phyloP scores from a whole-genome alignment of 169 alveolate genomes.

The Condylostoma magnum region DNA sequence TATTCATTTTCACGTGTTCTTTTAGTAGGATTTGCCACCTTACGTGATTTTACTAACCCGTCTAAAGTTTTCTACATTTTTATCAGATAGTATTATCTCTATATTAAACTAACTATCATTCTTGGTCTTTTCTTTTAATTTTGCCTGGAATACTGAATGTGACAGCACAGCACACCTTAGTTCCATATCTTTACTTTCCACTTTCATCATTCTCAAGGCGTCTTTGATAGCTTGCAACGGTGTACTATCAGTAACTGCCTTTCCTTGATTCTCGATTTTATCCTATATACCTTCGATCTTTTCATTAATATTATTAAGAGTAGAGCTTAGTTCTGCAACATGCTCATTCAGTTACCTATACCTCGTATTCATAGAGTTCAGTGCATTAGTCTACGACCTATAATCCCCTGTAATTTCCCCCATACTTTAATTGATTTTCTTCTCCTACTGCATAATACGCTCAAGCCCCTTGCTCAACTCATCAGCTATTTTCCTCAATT shows the following conservation, averaged over 20 bases:
- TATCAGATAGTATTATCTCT: too few relatives aligned
- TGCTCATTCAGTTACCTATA: constrained; percentile 51
- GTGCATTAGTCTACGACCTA: constrained; percentile 50
- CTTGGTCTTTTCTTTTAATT: constrained; percentile 39
- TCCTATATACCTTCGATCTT: constrained; percentile 44
- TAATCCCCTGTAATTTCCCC: constrained; percentile 66
- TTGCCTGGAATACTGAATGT: constrained; percentile 53
- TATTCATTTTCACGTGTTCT: too few relatives aligned
- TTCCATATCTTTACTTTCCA: constrained; percentile 60
- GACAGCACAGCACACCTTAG: constrained; percentile 66
- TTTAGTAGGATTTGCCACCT: too few relatives aligned
- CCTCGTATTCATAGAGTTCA: constrained; percentile 40
- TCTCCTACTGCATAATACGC: constrained; percentile 64
- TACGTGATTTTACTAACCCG: too few relatives aligned
- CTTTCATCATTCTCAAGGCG: constrained; percentile 51
- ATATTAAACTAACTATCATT: neutral
- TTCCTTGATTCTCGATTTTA: constrained; percentile 54
- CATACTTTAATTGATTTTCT: constrained; percentile 45
- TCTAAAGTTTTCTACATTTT: too few relatives aligned
- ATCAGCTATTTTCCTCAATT: constrained; percentile 57
- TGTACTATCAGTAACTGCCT: constrained; percentile 54
- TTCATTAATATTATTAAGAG: constrained; percentile 57
- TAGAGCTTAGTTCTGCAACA: constrained; percentile 59
- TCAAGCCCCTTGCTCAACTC: constrained; percentile 69
- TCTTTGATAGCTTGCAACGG: constrained; percentile 64